Base-by-base conservation (phyloP, 2,329 filamentous ascomycete genomes). In the Talaromyces sp. region DNA sequence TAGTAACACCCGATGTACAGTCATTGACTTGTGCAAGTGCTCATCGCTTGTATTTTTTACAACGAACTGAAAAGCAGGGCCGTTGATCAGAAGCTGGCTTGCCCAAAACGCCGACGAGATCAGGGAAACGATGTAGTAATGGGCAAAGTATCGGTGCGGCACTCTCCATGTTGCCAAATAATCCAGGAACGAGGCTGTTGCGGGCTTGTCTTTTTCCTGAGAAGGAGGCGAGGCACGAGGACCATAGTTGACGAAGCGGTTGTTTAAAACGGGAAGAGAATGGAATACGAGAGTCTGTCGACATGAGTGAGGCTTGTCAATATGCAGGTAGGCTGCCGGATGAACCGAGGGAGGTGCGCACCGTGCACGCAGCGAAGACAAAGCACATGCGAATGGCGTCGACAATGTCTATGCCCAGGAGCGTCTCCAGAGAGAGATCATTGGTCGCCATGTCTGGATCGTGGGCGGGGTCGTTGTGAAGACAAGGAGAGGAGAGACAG, bases 121-220 rank as follows among this genome's bases (percentile, higher is more conserved):
- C 4, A 92, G 77, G 3, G 91, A 94, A 40, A 87, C 73, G 59
- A 90, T 71, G 74, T 99, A 98, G 78, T 96, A 98, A 68, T 95
- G 90, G 51, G 83, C 84, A 75, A 98, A 98, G 87, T 91, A 98
- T 64, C 84, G 84, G 77, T 98, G 95, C 27, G 94, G 92, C 40
- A 97, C 89, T 71, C 85, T 85, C 66, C 83, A 73, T 42, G 74
- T 77, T 36, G 84, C 82, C 23, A 84, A 69, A 61, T 71, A 72
- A 68, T 87, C 84, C 63, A 87, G 77, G 53, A 44, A 12, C 18
- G 28, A n/a, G 53, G 44, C 23, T 50, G 44, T 10, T 31, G 34
- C 5, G 34, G 31, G 18, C 27, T 47, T 56, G 34, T 18, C 36
- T 28, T 27, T 18, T 16, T 55, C 31, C 9, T 34, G 23, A 8